A percentile compares a stretch with the other conserved stretches of the same genome.
Conservation (phyloP, 306 rosid species). For the Styphnolobium japonicum region DNA sequence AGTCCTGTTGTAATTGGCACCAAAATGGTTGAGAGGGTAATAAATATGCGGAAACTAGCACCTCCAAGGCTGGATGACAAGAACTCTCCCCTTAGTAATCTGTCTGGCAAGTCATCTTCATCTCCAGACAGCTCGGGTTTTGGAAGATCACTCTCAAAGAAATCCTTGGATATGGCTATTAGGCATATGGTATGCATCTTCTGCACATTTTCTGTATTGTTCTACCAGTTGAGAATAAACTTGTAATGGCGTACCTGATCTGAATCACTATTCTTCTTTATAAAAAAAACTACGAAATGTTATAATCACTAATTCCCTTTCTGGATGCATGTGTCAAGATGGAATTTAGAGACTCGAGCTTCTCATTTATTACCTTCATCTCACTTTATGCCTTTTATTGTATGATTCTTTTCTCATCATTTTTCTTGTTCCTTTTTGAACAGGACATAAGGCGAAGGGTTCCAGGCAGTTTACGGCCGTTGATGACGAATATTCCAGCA, state of each 20-base stretch:
- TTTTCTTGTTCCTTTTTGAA: constrained; percentile 26
- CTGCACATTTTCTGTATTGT: not conserved
- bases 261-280: not conserved
- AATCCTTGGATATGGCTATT: constrained; percentile 98
- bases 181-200: constrained; percentile 87
- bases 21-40: constrained; percentile 95
- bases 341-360: not conserved
- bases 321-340: not conserved
- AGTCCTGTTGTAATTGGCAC: constrained; percentile 84
- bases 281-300: not conserved
- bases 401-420: not conserved
- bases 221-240: constrained; percentile 8
- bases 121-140: constrained; percentile 91
- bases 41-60: constrained; percentile 87
- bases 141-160: constrained; percentile 94
- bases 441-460: constrained; percentile 92
- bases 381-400: not conserved
- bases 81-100: constrained; percentile 67
- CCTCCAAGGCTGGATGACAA: constrained; percentile 83
- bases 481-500: constrained; percentile 94
- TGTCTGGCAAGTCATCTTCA: constrained; percentile 71
- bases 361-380: not conserved
- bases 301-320: not conserved
- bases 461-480: constrained; percentile 82
- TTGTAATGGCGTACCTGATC: not conserved